Conservation (phyloP, 2,329 filamentous ascomycete genomes). For the Mariannaea elegans region DNA sequence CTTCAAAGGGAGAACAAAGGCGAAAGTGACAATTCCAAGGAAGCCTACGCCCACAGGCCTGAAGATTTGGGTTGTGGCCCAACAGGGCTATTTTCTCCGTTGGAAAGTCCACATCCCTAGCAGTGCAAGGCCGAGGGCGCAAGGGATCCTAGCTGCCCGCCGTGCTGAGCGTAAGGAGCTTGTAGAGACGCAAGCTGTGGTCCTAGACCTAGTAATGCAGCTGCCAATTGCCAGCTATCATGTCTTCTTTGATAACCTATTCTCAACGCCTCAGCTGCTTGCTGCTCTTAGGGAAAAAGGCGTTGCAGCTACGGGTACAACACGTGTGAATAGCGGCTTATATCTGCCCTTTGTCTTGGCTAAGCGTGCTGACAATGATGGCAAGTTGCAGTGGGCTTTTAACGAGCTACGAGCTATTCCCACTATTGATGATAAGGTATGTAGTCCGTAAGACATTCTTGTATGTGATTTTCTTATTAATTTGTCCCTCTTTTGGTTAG, state of each 20-base stretch:
- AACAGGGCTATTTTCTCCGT: conserved; percentile 16
- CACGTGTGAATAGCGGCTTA: conserved; percentile 20
- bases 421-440: conserved; percentile 8
- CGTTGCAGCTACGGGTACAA: conserved; percentile 21
- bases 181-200: conserved; percentile 24
- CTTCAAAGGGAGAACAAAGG: not conserved
- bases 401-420: not conserved
- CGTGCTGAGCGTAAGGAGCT: too few relatives aligned
- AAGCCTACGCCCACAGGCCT: conserved; percentile 5
- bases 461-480: conserved; percentile 14
- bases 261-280: conserved; percentile 20
- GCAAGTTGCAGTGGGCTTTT: not conserved
- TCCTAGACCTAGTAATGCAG: conserved; percentile 23
- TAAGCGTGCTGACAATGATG: conserved; percentile 11
- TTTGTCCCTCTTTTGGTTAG: conserved; percentile 2
- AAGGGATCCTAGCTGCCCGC: too few relatives aligned
- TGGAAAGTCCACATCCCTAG: conserved; percentile 20
- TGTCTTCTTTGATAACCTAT: conserved; percentile 31
- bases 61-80: conserved; percentile 1
- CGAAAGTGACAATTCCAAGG: not conserved
- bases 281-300: conserved; percentile 10
- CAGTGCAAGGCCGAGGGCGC: too few relatives aligned
- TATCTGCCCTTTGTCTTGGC: not conserved
- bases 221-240: conserved; percentile 23
- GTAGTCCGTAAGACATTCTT: not conserved